Base-by-base conservation (phyloP, 2,329 filamentous ascomycete genomes). In the Diaporthe citrichinensis region DNA sequence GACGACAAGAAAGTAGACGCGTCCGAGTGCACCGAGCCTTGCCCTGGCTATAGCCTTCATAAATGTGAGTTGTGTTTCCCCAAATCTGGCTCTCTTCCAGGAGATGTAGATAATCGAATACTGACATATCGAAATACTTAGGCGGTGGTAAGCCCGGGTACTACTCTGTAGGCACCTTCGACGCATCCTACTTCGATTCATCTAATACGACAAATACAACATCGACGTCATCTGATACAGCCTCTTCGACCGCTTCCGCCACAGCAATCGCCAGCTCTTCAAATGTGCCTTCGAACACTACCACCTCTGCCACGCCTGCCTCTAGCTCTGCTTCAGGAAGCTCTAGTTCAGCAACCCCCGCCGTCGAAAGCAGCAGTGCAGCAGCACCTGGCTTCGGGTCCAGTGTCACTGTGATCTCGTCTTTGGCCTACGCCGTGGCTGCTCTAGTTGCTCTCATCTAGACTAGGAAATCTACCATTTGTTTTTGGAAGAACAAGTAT, bases 1-100 rank as follows among this genome's bases (percentile, higher is more conserved):
- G 34, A 69, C 12, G 65, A 69, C 65, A 41, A 55, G 15, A 69
- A 55, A 41, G n/a, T 7, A 41, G 65, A 69, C n/a, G 34, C 65
- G 34, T 41, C 49, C 34, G 6, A 69, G 46, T 69, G 65, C 65
- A 14, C 41, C n/a, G 46, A 8, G 34, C 15, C n/a, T 3, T 69
- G 65, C 65, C 65, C 65, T 23, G 65, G 65, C 46, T 69, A 23
- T 31, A 2, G 3, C 14, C 5, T 0, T 1, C 0, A 69, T 7
- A 28, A 2, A 1, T 69, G 65, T 69, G 34, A 55, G 65, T 69
- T 41, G 15, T 17, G 1, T 23, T 39, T 17, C 10, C 8, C 34
- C 8, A 53, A 15, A 23, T 5, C 3, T 5, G n/a, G 28, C 14
- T 1, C 34, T 53, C 2, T 1, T 25, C 44, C 17, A 25, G 17